Base-by-base conservation (phyloP, 306 rosid species). In the Casuarina equisetifolia region DNA sequence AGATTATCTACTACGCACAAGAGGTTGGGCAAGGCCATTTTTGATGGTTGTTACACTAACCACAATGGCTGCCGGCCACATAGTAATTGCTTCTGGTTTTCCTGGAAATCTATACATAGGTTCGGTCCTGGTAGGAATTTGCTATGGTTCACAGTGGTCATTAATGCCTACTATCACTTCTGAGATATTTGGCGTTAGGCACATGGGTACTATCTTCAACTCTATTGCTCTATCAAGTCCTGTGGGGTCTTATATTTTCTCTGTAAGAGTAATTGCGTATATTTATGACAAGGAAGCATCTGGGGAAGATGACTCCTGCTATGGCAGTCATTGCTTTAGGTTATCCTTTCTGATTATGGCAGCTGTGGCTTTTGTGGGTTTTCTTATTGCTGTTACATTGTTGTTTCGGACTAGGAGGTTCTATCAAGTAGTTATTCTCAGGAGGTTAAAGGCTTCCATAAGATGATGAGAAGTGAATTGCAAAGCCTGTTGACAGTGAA, bases 121-220 rank as follows among this genome's bases (percentile, higher is more conserved):
- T 83, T 92, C 97, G 42, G 78, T 91, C 54, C 69, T 95, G 49
- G 93, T 95, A 70, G 98, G 97, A 11, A 84, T 95, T 72, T 87
- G 92, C 72, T 91, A 95, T 75, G 98, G 98, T 54, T 86, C 98
- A 64, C 82, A 95, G 51, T 95, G 98, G 98, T 89, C 97, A 32
- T 83, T 95, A 57, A 92, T 95, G 98, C 98, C 98, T 51, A 91
- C 96, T 54, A 87, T 95, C 76, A 87, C 91, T 64, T 89, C 92
- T 12, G 99, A 95, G 78, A 83, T 95, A 48, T 95, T 95, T 84
- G 99, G 99, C 17, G 85, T 95, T 3, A 77, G 74, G 80, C 96
- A 95, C 66, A 85, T 95, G 93, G 96, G 97, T 15, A 92, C 99
- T 51, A 95, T 92, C 80, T 95, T 89, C 91, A 92, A 95, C 80